phyloP scores from a whole-genome alignment of 2,329 filamentous ascomycete genomes.

The Massarina eburnea region DNA sequence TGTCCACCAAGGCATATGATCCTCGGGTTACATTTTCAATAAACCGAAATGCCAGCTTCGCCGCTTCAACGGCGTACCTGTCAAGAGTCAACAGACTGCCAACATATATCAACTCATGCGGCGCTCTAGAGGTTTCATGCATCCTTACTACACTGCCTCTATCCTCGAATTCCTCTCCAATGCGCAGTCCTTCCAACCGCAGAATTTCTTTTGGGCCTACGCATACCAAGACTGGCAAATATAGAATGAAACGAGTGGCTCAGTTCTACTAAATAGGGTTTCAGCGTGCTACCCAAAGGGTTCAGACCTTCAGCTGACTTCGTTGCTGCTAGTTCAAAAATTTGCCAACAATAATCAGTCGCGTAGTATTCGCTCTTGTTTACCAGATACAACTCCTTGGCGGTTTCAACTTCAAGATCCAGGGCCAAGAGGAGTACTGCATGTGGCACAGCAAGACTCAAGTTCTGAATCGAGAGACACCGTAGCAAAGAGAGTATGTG shows the following conservation, averaged over 20 bases:
- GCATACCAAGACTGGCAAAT: slow-evolving; percentile 36
- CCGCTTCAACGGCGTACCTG: slow-evolving; percentile 19
- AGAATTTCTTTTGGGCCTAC: slow-evolving; percentile 41
- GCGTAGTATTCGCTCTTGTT: slow-evolving; percentile 11
- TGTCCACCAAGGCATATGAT: too few relatives aligned
- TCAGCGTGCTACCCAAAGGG: background rate
- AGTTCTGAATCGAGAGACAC: slow-evolving; percentile 35
- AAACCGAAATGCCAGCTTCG: background rate
- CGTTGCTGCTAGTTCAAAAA: slow-evolving; percentile 43
- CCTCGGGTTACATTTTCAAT: too few relatives aligned
- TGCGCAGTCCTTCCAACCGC: slow-evolving; percentile 30
- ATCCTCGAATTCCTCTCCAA: slow-evolving; percentile 31
- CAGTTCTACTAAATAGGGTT: slow-evolving; percentile 33
- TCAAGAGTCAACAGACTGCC: slow-evolving; percentile 42
- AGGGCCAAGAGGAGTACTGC: slow-evolving; percentile 40
- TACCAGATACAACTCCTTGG: background rate
- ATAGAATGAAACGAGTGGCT: slow-evolving; percentile 34
- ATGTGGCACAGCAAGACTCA: slow-evolving; percentile 22
- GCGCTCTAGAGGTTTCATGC: slow-evolving; percentile 20
- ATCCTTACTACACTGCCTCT: slow-evolving; percentile 17
- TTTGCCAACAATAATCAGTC: slow-evolving; percentile 40
- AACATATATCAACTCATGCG: slow-evolving; percentile 48
- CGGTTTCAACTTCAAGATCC: slow-evolving; percentile 24
- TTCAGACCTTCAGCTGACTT: slow-evolving; percentile 9
- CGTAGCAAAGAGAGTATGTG: slow-evolving; percentile 43